Evolutionary conservation across 2,329 filamentous ascomycete species (phyloP).

Genomic region (Claviceps maximensis): DNA sequence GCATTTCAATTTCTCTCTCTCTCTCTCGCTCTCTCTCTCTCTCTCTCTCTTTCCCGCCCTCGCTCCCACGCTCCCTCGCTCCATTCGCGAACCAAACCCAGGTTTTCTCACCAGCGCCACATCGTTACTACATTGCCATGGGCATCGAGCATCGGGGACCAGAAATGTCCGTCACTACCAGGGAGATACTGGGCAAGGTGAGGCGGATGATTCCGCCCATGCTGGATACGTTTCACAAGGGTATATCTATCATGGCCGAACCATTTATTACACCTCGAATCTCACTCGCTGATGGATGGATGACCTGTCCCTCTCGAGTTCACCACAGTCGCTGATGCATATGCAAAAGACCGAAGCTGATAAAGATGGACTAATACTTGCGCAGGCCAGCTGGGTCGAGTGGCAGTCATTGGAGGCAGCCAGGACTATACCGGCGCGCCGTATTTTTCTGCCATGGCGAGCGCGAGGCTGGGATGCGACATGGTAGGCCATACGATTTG

Average conservation of each 20-base stretch:
- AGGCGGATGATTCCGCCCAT: conserved; percentile 88
- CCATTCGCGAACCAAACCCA: not conserved
- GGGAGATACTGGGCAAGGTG: conserved; percentile 64
- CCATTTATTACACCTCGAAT: not conserved
- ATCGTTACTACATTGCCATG: conserved; percentile 9
- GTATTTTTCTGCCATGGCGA: conserved; percentile 97
- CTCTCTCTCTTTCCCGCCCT: too few relatives aligned
- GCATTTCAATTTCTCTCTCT: not conserved
- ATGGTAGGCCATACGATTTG: conserved; percentile 45
- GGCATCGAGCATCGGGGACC: conserved; percentile 12
- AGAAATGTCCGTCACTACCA: conserved; percentile 56
- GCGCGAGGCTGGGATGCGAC: conserved; percentile 76
- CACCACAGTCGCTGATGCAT: too few relatives aligned
- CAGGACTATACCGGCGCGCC: conserved; percentile 95
- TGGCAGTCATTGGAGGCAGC: conserved; percentile 89
- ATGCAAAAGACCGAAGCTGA: too few relatives aligned
- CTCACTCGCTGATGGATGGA: not conserved
- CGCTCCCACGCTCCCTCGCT: too few relatives aligned
- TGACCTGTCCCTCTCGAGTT: too few relatives aligned
- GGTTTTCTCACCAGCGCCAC: not conserved
- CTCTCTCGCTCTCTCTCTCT: too few relatives aligned
- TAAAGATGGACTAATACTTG: not conserved
- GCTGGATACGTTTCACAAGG: conserved; percentile 94
- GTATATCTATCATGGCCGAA: conserved; percentile 27
- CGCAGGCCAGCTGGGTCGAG: conserved; percentile 75